A percentile compares a stretch with the other conserved stretches of the same genome.
Conservation (phyloP, 2,329 filamentous ascomycete species). For the Penicillium sp. region DNA sequence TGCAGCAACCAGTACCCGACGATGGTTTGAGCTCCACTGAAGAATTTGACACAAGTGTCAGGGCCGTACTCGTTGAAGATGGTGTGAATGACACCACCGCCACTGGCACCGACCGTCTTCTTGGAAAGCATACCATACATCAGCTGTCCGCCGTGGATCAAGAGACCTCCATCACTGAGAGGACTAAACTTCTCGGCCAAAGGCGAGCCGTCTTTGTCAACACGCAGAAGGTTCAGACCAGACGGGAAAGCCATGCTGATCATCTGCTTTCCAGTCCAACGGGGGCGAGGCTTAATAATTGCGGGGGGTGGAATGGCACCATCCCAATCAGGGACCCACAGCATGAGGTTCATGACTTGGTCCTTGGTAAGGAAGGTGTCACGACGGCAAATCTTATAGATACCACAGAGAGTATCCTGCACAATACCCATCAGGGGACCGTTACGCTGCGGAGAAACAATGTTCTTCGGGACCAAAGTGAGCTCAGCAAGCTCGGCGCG, state of each 20-base stretch:
- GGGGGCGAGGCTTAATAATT: slow-evolving; percentile 86
- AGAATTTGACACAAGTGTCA: slow-evolving; percentile 84
- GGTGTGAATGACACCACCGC: slow-evolving; percentile 89
- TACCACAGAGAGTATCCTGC: slow-evolving; percentile 92
- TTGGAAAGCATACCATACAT: slow-evolving; percentile 90
- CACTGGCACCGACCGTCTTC: slow-evolving; percentile 87
- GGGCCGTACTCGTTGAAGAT: slow-evolving; percentile 94
- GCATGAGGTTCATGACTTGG: slow-evolving; percentile 91
- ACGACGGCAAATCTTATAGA: slow-evolving; percentile 93
- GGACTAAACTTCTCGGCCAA: slow-evolving; percentile 58
- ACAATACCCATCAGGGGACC: slow-evolving; percentile 99
- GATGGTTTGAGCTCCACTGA: slow-evolving; percentile 91
- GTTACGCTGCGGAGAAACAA: slow-evolving; percentile 96
- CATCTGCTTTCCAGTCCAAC: slow-evolving; percentile 98
- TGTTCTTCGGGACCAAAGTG: slow-evolving; percentile 97
- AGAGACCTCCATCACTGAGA: slow-evolving; percentile 71
- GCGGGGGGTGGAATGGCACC: slow-evolving; percentile 88
- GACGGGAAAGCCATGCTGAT: slow-evolving; percentile 88
- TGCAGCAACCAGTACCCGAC: slow-evolving; percentile 97
- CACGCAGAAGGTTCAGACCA: slow-evolving; percentile 75
- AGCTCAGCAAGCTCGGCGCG: slow-evolving; percentile 91
- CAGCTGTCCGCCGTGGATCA: slow-evolving; percentile 83
- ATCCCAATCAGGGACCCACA: slow-evolving; percentile 98
- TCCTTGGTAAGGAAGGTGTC: slow-evolving; percentile 90
- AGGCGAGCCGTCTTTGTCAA: slow-evolving; percentile 60